Evolutionary conservation across 805 yeast species (phyloP).

Genomic region (Metschnikowia lochheadii): DNA sequence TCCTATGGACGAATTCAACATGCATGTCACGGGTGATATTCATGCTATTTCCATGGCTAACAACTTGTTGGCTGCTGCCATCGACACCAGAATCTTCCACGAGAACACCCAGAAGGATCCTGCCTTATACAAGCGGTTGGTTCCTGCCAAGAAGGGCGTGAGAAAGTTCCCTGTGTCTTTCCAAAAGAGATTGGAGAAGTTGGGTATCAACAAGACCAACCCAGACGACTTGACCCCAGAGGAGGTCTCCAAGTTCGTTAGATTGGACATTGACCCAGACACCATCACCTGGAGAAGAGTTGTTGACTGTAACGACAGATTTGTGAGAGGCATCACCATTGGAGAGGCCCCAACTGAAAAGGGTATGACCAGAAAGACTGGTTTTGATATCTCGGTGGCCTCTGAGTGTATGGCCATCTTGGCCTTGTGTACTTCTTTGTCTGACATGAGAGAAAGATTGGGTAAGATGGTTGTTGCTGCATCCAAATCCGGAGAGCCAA

Average conservation of each 20-base stretch:
- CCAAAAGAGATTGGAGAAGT: constrained; percentile 61
- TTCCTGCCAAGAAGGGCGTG: constrained; percentile 68
- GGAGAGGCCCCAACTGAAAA: constrained; percentile 82
- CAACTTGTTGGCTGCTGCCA: constrained; percentile 78
- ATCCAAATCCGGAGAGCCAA: constrained; percentile 62
- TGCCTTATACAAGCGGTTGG: constrained; percentile 68
- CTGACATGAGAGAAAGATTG: constrained; percentile 69
- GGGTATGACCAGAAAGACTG: constrained; percentile 67
- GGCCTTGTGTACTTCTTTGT: constrained; percentile 66
- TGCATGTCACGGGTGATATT: constrained; percentile 83
- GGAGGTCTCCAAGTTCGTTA: constrained; percentile 60
- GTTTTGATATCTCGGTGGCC: constrained; percentile 82
- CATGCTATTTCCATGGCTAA: constrained; percentile 83
- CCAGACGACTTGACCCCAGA: constrained; percentile 71
- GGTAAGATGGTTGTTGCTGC: constrained; percentile 75
- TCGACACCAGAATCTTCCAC: constrained; percentile 83
- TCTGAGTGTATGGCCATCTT: constrained; percentile 83
- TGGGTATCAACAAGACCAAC: constrained; percentile 65
- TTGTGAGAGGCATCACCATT: constrained; percentile 70
- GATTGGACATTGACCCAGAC: constrained; percentile 73
- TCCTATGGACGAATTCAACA: constrained; percentile 85
- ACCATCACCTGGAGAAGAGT: constrained; percentile 81
- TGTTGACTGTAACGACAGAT: constrained; percentile 80
- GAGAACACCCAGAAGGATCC: constrained; percentile 72
- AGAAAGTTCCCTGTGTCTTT: constrained; percentile 66